phyloP scores from a whole-genome alignment of 2,329 filamentous ascomycete species.

The Aspergillus felis region DNA sequence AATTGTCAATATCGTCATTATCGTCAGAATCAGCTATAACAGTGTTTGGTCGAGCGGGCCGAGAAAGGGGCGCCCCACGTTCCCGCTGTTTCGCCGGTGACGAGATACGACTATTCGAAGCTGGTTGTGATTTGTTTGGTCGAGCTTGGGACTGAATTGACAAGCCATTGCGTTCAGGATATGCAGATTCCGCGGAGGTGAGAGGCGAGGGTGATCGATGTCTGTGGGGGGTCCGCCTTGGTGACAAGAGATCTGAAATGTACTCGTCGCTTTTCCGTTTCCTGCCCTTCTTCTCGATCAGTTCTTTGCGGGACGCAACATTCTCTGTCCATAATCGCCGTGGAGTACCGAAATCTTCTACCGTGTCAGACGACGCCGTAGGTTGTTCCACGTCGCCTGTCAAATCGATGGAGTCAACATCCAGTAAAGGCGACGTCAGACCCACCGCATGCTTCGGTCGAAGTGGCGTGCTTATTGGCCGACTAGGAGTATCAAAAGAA shows the following conservation, averaged over 20 bases:
- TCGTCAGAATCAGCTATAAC: slow-evolving; percentile 36
- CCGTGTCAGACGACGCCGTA: slow-evolving; percentile 35
- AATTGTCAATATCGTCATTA: slow-evolving; percentile 22
- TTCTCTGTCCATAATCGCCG: slow-evolving; percentile 43
- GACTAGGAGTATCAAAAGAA: slow-evolving; percentile 14
- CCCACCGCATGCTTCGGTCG: slow-evolving; percentile 15
- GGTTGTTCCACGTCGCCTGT: slow-evolving; percentile 36
- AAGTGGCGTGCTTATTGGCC: slow-evolving; percentile 18
- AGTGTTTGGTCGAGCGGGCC: slow-evolving; percentile 7
- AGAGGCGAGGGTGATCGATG: slow-evolving; percentile 16
- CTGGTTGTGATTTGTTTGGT: slow-evolving; percentile 3
- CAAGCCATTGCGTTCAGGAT: not conserved
- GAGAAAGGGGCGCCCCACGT: slow-evolving; percentile 3
- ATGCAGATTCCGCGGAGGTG: not conserved
- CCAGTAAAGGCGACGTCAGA: slow-evolving; percentile 15
- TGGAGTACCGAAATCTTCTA: slow-evolving; percentile 40
- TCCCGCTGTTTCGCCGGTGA: slow-evolving; percentile 9
- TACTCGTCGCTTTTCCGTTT: slow-evolving; percentile 50
- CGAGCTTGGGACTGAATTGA: not conserved
- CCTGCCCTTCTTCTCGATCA: slow-evolving; percentile 38
- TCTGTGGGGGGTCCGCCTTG: slow-evolving; percentile 25
- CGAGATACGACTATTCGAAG: slow-evolving; percentile 3
- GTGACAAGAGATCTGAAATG: slow-evolving; percentile 33
- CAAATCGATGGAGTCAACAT: slow-evolving; percentile 45
- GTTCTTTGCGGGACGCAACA: slow-evolving; percentile 35